Base-by-base conservation (phyloP, 2,329 filamentous ascomycete genomes). In the Ascochyta clinopodiicola region DNA sequence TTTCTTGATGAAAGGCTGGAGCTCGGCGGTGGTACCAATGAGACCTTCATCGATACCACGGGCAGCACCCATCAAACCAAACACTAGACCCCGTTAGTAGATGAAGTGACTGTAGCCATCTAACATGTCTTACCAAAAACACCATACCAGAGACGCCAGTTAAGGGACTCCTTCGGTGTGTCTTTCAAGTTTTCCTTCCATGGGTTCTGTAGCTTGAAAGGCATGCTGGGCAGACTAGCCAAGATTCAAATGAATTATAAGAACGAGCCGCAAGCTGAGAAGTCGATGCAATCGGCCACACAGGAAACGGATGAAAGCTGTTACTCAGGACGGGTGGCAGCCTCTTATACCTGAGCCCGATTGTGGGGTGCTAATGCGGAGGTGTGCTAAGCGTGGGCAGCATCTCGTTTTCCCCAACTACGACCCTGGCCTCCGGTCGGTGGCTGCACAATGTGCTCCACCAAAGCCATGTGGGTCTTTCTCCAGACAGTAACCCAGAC, bases 21-120 rank as follows among this genome's bases (percentile, higher is more conserved):
- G 66, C 37, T 72, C 67, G 2, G 73, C 87, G 13, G 88, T 88
- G 1, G 88, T 89, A 8, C 84, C 85, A 60, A 92, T 92, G 56
- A 94, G 81, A 57, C 90, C 90, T 75, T 94, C 90, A 60, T 94
- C 90, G n/a, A 92, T 76, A 64, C 90, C 90, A 55, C 90, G 84
- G 36, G 89, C 89, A 2, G 90, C 89, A 50, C 90, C 90, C 75
- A 93, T 86, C 32, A 94, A 82, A 43, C 87, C 87, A 60, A 92
- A 91, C 4, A 76, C 73, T 76, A 36, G 4, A 6, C 1, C 19
- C 12, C 31, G 43, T 70, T 19, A 70, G 61, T 21, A 12, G 31
- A 8, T 3, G 10, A 6, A 29, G 3, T 9, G 2, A 15, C 15
- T 2, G 12, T 17, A 27, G 9, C 3, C 3, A 25, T 17, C 5